Evolutionary conservation across 495 filamentous ascomycete genomes (phyloP).

Genomic region (Neurospora sp.): DNA sequence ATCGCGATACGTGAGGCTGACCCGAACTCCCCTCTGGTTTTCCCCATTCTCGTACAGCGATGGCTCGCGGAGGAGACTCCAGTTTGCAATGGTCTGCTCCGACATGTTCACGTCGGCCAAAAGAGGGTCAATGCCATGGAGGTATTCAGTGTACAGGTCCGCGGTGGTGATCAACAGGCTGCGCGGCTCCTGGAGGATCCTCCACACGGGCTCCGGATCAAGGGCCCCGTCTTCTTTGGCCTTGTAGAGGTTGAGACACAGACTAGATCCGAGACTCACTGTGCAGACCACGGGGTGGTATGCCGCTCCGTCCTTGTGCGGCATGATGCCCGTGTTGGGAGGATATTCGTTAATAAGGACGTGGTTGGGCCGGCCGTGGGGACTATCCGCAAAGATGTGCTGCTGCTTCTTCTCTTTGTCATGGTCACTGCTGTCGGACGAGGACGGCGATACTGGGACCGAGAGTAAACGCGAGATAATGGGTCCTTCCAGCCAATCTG

Average conservation of each 20-base stretch:
- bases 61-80: slow-evolving; percentile 60
- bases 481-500: slow-evolving; percentile 64
- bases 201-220: slow-evolving; percentile 41
- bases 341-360: slow-evolving; percentile 88
- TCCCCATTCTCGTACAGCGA: slow-evolving; percentile 45
- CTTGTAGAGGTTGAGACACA: slow-evolving; percentile 70
- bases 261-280: slow-evolving; percentile 66
- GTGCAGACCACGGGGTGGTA: slow-evolving; percentile 86
- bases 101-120: slow-evolving; percentile 49
- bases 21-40: slow-evolving; percentile 55
- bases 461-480: slow-evolving; percentile 57
- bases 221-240: slow-evolving; percentile 45
- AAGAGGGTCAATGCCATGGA: slow-evolving; percentile 67
- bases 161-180: slow-evolving; percentile 67
- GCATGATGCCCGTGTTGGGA: slow-evolving; percentile 86
- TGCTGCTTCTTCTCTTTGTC: slow-evolving; percentile 5
- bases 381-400: slow-evolving; percentile 56
- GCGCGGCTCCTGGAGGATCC: slow-evolving; percentile 79
- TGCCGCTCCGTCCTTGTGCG: slow-evolving; percentile 85
- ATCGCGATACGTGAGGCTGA: slow-evolving; percentile 88
- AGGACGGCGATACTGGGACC: slow-evolving; percentile 23
- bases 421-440: slow-evolving; percentile 1
- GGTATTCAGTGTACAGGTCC: slow-evolving; percentile 56
- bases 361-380: slow-evolving; percentile 76
- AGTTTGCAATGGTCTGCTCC: slow-evolving; percentile 66